These are phyloP conservation scores for Elaeagnus macrophylla DNA, from an alignment of 306 rosid species.

Conservation along the genomic window DNA sequence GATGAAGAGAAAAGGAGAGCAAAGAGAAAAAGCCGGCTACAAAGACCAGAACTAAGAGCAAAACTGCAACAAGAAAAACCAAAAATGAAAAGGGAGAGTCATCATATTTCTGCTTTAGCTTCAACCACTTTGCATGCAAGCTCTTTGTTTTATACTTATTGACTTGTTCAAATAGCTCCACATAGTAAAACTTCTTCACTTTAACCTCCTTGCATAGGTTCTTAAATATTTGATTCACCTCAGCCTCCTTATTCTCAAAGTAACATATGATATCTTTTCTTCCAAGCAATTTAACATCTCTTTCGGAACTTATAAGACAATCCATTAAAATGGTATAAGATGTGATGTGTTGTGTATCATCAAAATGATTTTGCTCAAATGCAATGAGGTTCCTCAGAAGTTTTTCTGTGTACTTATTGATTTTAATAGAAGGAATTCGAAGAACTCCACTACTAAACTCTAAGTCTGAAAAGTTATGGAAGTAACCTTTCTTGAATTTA, in stretches of 20 bases:
- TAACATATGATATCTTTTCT: constrained; percentile 19
- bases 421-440: constrained; percentile 29
- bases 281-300: constrained; percentile 30
- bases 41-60: constrained; percentile 24
- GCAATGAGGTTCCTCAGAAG: constrained; percentile 46
- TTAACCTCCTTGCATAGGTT: constrained; percentile 15
- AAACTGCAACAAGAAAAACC: constrained; percentile 10
- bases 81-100: background rate
- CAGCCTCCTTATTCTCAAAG: constrained; percentile 9
- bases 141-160: constrained; percentile 5
- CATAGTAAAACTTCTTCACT: constrained; percentile 23
- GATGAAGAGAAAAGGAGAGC: constrained; percentile 21
- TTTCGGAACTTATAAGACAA: constrained; percentile 15
- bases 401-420: constrained; percentile 14
- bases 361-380: constrained; percentile 28
- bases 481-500: constrained; percentile 25
- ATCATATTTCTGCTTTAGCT: constrained; percentile 2
- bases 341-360: constrained; percentile 25
- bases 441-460: constrained; percentile 34
- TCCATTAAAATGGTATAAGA: constrained; percentile 41
- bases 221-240: constrained; percentile 14
- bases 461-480: constrained; percentile 37
- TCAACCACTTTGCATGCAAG: constrained; percentile 9
- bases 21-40: constrained; percentile 24
- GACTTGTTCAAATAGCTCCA: constrained; percentile 26